Conservation (phyloP, 2,329 filamentous ascomycete species). For the Xylaria polymorpha region DNA sequence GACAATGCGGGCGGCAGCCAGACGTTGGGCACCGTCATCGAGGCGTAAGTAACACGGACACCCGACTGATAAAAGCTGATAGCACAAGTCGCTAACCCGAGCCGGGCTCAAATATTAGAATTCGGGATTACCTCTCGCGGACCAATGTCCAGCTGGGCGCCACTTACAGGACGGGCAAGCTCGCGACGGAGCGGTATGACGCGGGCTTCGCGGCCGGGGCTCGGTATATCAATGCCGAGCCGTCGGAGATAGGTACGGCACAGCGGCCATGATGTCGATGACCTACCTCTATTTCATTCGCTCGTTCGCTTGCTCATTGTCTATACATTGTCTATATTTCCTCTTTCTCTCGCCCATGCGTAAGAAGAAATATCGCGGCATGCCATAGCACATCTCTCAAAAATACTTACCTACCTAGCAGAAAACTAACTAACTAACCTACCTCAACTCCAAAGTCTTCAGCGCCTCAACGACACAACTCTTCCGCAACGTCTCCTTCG, state of each 20-base stretch:
- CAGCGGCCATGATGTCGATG: no score
- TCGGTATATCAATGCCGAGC: constrained; percentile 74
- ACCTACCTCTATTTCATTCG: no score
- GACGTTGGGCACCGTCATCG: constrained; percentile 72
- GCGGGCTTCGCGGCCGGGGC: constrained; percentile 73
- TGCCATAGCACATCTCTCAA: not conserved
- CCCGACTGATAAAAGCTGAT: not conserved
- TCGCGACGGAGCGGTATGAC: constrained; percentile 69
- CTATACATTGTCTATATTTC: no score
- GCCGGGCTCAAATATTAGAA: constrained; percentile 54
- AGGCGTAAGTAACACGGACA: constrained; percentile 63
- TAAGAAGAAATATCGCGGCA: not conserved
- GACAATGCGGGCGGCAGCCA: constrained; percentile 85
- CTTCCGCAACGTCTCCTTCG: constrained; percentile 74
- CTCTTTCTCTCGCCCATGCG: not conserved
- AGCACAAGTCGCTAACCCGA: not conserved
- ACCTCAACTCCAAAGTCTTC: constrained; percentile 61
- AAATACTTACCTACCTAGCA: not conserved
- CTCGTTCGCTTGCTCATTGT: no score
- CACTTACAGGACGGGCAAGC: constrained; percentile 70
- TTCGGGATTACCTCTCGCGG: constrained; percentile 72
- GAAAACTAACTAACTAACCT: constrained; percentile 6
- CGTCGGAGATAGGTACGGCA: constrained; percentile 70
- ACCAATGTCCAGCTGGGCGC: constrained; percentile 83
- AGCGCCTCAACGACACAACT: constrained; percentile 81